Base-by-base conservation (phyloP, 2,329 filamentous ascomycete species). In the Claviceps monticola region DNA sequence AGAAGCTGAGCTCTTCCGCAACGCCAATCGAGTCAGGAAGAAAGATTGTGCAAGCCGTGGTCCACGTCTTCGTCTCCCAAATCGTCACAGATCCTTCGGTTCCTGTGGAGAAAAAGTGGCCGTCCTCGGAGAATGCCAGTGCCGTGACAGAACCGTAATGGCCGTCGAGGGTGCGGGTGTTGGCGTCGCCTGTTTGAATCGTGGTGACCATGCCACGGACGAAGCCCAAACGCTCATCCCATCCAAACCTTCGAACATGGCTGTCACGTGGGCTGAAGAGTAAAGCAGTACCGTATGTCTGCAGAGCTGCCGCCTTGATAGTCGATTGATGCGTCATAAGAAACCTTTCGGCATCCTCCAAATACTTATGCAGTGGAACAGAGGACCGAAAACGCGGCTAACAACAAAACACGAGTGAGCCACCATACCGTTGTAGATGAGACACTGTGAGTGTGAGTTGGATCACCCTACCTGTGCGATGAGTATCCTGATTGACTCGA, bases 261-360 rank as follows among this genome's bases (percentile, higher is more conserved):
- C 59, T 64, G 3, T 48, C 36, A 2, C 46, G 37, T 26, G 63
- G 66, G 49, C 59, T 61, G 51, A 70, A 70, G 44, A 61, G 56
- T 16, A 61, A 63, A 7, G 54, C 64, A n/a, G 57, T 65, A 9
- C 53, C 59, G 54, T 71, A 71, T 19, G 59, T 53, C 54, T 71
- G 67, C 6, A 63, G 54, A 17, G 65, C 59, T 21, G 58, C 50
- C 6, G 52, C 55, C 46, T 64, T 52, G 45, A 69, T 62, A 39
- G 59, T 47, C 45, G 50, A 51, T 55, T 57, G 59, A 51, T 56
- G 52, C 55, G 54, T 52, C 6, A 58, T 41, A 17, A 64, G 56
- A 58, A 64, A 68, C 13, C 21, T 42, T 34, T 58, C 53, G 17
- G 57, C 46, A 36, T 53, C 39, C 1, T 46, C 36, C 19, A 72